Evolutionary conservation across 768 basidiomycete genomes (phyloP).

Genomic region (Mrakia gelida): DNA sequence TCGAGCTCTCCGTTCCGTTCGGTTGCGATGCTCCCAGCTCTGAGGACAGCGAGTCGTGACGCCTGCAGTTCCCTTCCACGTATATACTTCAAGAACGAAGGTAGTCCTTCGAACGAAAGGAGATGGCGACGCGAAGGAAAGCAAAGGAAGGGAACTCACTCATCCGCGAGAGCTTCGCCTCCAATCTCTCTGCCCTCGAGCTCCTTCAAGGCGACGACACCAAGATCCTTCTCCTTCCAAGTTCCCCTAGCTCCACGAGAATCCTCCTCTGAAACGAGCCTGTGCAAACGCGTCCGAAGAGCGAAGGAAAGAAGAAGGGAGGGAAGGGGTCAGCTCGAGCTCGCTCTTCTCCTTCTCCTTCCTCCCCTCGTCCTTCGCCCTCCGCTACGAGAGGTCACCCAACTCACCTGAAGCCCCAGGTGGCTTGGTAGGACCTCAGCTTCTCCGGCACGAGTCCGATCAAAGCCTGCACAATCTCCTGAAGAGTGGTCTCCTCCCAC

Average conservation of each 20-base stretch:
- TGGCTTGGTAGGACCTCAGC: not conserved
- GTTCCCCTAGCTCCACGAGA: not conserved
- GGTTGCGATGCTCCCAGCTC: no score
- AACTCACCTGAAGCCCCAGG: constrained; percentile 5
- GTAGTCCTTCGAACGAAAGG: not conserved
- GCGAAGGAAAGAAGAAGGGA: not conserved
- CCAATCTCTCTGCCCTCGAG: not conserved
- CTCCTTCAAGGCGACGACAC: not conserved
- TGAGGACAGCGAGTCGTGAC: not conserved
- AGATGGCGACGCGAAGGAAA: not conserved
- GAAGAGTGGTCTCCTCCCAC: not conserved
- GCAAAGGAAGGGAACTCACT: not conserved
- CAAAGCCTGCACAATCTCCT: not conserved
- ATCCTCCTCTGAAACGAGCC: constrained; percentile 7
- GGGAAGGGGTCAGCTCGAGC: not conserved
- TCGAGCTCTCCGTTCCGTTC: no score
- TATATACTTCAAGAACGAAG: not conserved
- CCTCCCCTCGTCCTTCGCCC: not conserved
- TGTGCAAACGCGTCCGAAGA: not conserved
- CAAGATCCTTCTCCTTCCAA: constrained; percentile 11
- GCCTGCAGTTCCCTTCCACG: no score
- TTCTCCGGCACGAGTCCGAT: not conserved
- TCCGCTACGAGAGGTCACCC: no score
- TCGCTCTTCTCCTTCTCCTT: not conserved
- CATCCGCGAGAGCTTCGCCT: not conserved